phyloP scores from a whole-genome alignment of 441 rosid genomes.

The Aquilaria agallochum region DNA sequence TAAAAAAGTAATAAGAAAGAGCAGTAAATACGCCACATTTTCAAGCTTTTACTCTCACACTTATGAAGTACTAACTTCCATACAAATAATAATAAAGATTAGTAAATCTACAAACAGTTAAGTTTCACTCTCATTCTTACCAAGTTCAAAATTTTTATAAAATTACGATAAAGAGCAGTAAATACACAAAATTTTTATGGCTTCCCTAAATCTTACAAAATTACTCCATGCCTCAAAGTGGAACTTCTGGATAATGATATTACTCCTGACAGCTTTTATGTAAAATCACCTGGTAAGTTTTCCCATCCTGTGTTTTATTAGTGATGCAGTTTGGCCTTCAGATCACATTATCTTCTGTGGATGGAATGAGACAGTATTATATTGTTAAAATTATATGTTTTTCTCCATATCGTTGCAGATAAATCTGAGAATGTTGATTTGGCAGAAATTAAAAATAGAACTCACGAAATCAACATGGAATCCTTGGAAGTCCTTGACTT shows the following conservation, averaged over 20 bases:
- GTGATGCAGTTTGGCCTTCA: not conserved
- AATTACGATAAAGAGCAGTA: too few relatives aligned
- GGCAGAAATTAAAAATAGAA: not conserved
- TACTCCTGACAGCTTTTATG: conserved; percentile 5
- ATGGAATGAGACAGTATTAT: conserved; percentile 6
- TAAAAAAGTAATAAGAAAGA: too few relatives aligned
- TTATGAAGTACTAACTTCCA: too few relatives aligned
- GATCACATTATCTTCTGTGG: not conserved
- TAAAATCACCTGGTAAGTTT: conserved; percentile 14
- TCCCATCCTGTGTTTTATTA: not conserved
- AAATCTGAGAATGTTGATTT: conserved; percentile 1
- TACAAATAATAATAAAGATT: too few relatives aligned
- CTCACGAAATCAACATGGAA: not conserved
- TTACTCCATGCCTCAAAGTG: conserved; percentile 2
- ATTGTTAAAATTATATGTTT: too few relatives aligned
- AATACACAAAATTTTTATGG: too few relatives aligned
- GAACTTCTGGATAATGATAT: conserved; percentile 4
- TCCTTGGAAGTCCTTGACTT: conserved; percentile 5
- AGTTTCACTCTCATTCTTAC: too few relatives aligned
- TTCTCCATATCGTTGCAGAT: conserved; percentile 2
- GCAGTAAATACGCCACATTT: too few relatives aligned
- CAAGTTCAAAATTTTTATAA: too few relatives aligned
- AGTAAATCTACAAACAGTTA: too few relatives aligned
- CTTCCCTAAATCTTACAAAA: too few relatives aligned
- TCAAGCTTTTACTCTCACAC: too few relatives aligned